Evolutionary conservation across 2,329 filamentous ascomycete species (phyloP).

Genomic region (Colletotrichum liaoningense): DNA sequence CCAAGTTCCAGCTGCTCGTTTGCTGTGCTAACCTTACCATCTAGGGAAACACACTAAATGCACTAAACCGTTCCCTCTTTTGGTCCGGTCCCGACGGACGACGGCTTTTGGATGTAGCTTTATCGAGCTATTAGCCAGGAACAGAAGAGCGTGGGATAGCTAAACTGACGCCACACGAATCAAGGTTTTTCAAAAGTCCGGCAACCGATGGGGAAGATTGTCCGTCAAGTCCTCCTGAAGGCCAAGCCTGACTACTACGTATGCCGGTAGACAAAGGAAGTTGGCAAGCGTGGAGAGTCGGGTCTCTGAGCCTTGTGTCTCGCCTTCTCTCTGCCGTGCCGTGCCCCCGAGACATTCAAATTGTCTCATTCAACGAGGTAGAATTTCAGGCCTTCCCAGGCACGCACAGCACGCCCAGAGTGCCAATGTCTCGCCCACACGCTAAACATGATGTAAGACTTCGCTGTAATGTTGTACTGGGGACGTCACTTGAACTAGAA

Average conservation of each 20-base stretch:
- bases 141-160: background rate
- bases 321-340: background rate
- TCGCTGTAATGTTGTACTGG: background rate
- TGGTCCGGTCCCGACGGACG: background rate
- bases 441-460: background rate
- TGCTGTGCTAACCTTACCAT: background rate
- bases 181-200: constrained; percentile 2
- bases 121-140: too few relatives aligned
- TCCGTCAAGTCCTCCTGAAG: background rate
- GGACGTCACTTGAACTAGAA: background rate
- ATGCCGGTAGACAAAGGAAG: too few relatives aligned
- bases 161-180: background rate
- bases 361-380: background rate
- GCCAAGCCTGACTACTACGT: background rate
- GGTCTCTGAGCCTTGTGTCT: background rate
- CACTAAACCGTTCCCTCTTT: background rate
- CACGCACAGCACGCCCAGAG: background rate
- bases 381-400: background rate
- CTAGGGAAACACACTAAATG: background rate
- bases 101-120: background rate
- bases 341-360: background rate
- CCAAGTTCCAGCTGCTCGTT: background rate
- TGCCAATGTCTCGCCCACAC: background rate
- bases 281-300: too few relatives aligned
- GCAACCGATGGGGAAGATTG: background rate